Conservation (phyloP, 2,329 filamentous ascomycete species). For the Alternaria sp. region DNA sequence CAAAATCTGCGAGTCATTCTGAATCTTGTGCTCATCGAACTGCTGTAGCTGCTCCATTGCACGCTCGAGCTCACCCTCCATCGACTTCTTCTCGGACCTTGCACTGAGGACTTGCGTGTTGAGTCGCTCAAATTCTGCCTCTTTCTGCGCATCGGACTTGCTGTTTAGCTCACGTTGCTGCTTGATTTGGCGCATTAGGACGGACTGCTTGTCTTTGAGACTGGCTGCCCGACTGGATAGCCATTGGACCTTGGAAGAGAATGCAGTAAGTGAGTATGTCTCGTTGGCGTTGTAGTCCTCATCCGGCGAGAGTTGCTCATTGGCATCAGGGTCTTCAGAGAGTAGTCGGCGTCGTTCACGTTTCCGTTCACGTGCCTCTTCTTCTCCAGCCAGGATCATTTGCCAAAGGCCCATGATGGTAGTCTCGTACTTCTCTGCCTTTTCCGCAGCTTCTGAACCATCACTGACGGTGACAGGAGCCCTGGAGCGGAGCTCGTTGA, state of each 20-base stretch:
- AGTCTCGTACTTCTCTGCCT: conserved; percentile 58
- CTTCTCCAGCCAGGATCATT: conserved; percentile 57
- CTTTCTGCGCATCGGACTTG: conserved; percentile 72
- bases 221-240: conserved; percentile 79
- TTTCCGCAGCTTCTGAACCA: conserved; percentile 35
- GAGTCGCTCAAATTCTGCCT: conserved; percentile 52
- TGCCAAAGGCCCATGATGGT: conserved; percentile 63
- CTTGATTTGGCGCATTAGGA: conserved; percentile 90
- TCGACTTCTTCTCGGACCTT: conserved; percentile 45
- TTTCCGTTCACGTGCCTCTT: conserved; percentile 52
- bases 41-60: conserved; percentile 43
- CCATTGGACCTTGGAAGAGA: conserved; percentile 80
- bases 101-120: conserved; percentile 53
- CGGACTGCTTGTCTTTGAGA: conserved; percentile 86
- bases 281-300: conserved; percentile 68
- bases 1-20: conserved; percentile 32
- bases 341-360: conserved; percentile 44
- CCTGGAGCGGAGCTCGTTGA: conserved; percentile 38
- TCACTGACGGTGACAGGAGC: conserved; percentile 25
- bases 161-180: conserved; percentile 93
- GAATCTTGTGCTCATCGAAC: conserved; percentile 40
- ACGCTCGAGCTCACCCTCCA: conserved; percentile 49
- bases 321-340: conserved; percentile 66
- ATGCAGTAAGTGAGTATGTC: conserved; percentile 76
- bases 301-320: conserved; percentile 68